Conservation (phyloP, 2,329 filamentous ascomycete species). For the Cordyceps pruinosa region DNA sequence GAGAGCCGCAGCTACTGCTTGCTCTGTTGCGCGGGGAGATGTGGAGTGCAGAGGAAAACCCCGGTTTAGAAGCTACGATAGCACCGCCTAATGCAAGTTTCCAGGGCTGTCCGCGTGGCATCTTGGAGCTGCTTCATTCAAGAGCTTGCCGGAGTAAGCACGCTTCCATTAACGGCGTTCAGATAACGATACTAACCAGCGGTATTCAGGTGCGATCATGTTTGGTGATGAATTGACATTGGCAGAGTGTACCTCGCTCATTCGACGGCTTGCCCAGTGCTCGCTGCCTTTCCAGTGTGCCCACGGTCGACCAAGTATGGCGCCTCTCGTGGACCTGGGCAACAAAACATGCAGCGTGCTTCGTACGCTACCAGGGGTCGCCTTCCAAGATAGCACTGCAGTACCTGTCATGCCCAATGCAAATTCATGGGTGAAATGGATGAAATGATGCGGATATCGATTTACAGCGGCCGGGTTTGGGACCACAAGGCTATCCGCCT, state of each 20-base stretch:
- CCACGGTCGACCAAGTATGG: slow-evolving; percentile 65
- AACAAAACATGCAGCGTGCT: slow-evolving; percentile 3
- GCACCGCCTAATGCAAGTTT: slow-evolving; percentile 33
- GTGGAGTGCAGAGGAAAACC: slow-evolving; percentile 55
- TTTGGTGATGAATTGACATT: slow-evolving; percentile 65
- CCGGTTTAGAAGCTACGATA: neutral
- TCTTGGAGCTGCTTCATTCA: slow-evolving; percentile 71
- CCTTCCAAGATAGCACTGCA: neutral
- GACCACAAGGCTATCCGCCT: neutral
- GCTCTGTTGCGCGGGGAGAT: slow-evolving; percentile 68
- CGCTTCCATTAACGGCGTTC: accelerated
- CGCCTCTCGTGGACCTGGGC: slow-evolving; percentile 51
- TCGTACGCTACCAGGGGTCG: neutral
- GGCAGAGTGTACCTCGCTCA: slow-evolving; percentile 51
- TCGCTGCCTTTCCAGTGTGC: slow-evolving; percentile 78
- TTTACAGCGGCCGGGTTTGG: neutral
- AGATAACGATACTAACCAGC: slow-evolving; percentile 9
- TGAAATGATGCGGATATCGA: neutral
- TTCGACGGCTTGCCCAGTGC: slow-evolving; percentile 53
- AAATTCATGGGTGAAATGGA: slow-evolving; percentile 21
- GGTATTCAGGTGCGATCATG: slow-evolving; percentile 59
- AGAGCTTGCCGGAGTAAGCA: slow-evolving; percentile 62
- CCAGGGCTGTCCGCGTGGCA: slow-evolving; percentile 62
- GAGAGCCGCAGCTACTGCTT: slow-evolving; percentile 64
- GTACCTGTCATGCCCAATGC: neutral